Evolutionary conservation across 495 filamentous ascomycete species (phyloP).

Genomic region (Physcia stellaris): DNA sequence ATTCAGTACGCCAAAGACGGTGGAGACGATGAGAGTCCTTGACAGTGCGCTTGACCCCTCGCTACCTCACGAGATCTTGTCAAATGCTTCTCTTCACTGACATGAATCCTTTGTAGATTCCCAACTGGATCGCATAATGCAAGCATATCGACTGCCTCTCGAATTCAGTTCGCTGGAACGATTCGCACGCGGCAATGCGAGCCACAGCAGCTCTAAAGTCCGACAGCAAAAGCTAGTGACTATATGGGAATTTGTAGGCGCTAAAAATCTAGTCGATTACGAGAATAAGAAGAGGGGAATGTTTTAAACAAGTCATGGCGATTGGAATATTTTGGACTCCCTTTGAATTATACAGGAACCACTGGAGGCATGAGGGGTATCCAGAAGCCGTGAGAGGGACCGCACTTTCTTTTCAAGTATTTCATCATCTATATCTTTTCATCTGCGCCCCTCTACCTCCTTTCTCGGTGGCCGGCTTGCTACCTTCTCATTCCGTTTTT

Average conservation of each 20-base stretch:
- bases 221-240: constrained; percentile 1
- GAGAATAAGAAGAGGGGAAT: constrained; percentile 1
- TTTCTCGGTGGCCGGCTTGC: too few species aligned
- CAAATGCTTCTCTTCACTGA: not conserved
- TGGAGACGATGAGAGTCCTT: constrained; percentile 1
- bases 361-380: too few species aligned
- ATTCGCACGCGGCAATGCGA: not conserved
- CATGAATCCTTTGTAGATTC: not conserved
- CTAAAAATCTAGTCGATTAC: constrained; percentile 4
- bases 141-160: constrained; percentile 4
- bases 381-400: too few species aligned
- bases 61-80: not conserved
- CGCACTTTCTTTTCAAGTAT: too few species aligned
- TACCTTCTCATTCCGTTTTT: too few species aligned
- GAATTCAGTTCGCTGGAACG: not conserved
- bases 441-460: too few species aligned
- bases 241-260: constrained; percentile 5
- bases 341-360: too few species aligned
- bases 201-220: not conserved
- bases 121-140: constrained; percentile 8
- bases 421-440: too few species aligned
- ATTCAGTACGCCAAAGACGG: constrained; percentile 2
- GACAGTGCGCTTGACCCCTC: constrained; percentile 3
- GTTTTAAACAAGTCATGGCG: too few species aligned
- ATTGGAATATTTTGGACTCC: too few species aligned